Evolutionary conservation across 148 eudicot genomes (phyloP).

Genomic region (Mesembryanthemum crystallinum): DNA sequence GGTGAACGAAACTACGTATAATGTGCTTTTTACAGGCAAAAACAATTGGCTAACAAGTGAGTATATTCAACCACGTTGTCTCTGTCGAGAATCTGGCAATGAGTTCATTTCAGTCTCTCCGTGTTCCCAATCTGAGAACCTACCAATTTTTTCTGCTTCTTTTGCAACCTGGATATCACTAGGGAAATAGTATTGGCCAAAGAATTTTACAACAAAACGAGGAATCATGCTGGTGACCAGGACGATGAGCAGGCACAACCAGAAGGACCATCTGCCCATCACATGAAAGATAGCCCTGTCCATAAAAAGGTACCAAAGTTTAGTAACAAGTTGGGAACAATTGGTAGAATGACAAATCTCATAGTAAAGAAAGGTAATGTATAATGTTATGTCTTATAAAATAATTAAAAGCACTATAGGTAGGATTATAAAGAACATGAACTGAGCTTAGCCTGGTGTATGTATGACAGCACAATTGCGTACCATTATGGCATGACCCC

Average conservation of each 20-base stretch:
- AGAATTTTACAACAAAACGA: conserved; percentile 58
- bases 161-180: conserved; percentile 74
- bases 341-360: background rate
- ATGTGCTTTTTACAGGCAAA: conserved; percentile 25
- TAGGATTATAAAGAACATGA: too few relatives aligned
- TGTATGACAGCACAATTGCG: too few relatives aligned
- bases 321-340: background rate
- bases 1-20: conserved; percentile 1
- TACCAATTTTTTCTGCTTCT: conserved; percentile 84
- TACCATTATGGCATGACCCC: too few relatives aligned
- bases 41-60: conserved; percentile 13
- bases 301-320: too few relatives aligned
- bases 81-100: conserved; percentile 33
- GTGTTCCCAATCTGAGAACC: conserved; percentile 33
- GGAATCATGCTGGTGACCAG: conserved; percentile 63
- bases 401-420: background rate
- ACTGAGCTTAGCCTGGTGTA: too few relatives aligned
- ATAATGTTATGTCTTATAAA: background rate
- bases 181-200: conserved; percentile 50
- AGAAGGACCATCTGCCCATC: conserved; percentile 43
- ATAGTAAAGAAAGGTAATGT: background rate
- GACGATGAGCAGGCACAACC: conserved; percentile 73
- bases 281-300: conserved; percentile 80
- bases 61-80: conserved; percentile 29
- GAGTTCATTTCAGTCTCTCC: conserved; percentile 70